phyloP scores from a whole-genome alignment of 1,284 basidiomycete species.

The Leccinum variabile region DNA sequence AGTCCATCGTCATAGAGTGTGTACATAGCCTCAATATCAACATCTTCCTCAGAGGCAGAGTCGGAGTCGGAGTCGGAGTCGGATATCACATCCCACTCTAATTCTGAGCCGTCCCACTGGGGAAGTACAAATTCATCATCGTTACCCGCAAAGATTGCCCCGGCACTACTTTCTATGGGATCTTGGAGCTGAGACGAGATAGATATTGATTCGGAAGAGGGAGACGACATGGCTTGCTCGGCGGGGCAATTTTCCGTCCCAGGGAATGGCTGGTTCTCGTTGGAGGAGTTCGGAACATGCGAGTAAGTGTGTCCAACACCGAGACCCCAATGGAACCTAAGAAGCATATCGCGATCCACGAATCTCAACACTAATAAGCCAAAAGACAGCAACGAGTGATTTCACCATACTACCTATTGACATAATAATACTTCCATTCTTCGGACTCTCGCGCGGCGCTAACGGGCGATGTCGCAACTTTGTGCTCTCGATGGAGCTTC shows the following conservation, averaged over 20 bases:
- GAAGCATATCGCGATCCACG: conserved; percentile 12
- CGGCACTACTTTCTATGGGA: background rate
- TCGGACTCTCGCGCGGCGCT: no score
- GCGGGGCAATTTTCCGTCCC: background rate
- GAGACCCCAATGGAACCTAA: conserved; percentile 8
- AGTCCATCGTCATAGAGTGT: background rate
- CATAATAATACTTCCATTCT: conserved; percentile 1
- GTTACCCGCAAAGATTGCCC: background rate
- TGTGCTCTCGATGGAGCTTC: background rate
- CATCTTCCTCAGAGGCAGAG: background rate
- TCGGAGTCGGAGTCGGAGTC: background rate
- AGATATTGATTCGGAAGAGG: background rate
- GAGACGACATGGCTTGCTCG: background rate
- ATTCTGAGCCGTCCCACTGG: background rate
- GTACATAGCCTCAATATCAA: background rate
- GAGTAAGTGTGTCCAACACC: conserved; percentile 6
- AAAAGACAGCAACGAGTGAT: background rate
- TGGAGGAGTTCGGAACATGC: background rate
- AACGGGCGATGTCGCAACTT: no score
- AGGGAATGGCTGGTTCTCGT: background rate
- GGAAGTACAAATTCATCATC: background rate
- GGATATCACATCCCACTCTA: background rate
- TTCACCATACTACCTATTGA: background rate
- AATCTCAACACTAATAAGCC: conserved; percentile 1
- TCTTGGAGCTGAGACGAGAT: background rate